Conservation (phyloP, 305 asterid species). For the Fraxinus sp. region DNA sequence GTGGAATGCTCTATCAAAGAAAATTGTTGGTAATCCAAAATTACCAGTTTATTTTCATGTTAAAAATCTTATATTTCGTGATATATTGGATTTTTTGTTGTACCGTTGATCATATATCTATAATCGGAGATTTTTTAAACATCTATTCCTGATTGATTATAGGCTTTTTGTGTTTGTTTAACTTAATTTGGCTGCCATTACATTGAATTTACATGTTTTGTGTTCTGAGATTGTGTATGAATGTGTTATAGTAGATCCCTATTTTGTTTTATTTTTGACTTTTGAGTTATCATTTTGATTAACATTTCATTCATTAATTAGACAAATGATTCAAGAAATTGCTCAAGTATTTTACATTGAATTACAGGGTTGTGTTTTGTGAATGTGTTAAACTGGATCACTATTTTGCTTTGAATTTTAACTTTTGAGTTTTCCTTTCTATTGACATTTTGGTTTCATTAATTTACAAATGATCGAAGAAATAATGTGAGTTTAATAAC, state of each 20-base stretch:
- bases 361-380: not conserved
- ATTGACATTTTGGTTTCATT: not conserved
- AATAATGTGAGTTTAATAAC: not conserved
- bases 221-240: conserved; percentile 13
- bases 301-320: conserved; percentile 11
- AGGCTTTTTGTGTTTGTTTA: not conserved
- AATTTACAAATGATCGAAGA: not conserved
- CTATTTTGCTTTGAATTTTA: not conserved
- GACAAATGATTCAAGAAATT: not conserved
- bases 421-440: not conserved
- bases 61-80: not conserved
- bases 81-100: conserved; percentile 10
- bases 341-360: not conserved
- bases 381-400: not conserved
- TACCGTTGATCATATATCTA: conserved; percentile 7
- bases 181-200: conserved; percentile 10
- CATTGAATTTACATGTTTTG: conserved; percentile 16
- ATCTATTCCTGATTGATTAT: conserved; percentile 9
- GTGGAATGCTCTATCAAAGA: conserved; percentile 61
- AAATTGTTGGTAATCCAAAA: conserved; percentile 43
- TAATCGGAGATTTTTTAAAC: not conserved
- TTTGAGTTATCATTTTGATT: conserved; percentile 6
- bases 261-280: conserved; percentile 18
- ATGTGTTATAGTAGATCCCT: conserved; percentile 36
- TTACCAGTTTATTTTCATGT: not conserved